Conservation (phyloP, 257 asterid genomes). For the Scutellaria galericulata region DNA sequence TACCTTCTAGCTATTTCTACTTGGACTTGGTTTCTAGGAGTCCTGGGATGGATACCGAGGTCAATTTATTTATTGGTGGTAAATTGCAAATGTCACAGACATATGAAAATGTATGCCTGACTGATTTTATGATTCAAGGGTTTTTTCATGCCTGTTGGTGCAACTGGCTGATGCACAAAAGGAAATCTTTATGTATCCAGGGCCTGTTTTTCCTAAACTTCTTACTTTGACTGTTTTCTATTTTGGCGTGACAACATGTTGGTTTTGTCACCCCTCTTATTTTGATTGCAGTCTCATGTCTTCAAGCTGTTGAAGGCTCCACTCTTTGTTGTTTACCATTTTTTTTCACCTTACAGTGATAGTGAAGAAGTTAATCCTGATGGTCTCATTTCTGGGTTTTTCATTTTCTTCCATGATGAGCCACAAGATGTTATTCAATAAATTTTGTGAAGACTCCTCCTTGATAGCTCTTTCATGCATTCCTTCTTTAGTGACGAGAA, state of each 20-base stretch:
- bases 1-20: not conserved
- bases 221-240: conserved; percentile 10
- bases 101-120: not conserved
- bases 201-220: not conserved
- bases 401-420: conserved; percentile 19
- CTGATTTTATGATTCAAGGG: conserved; percentile 5
- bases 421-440: not conserved
- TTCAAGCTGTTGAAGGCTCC: conserved; percentile 19
- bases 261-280: conserved; percentile 4
- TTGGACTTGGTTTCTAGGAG: conserved; percentile 17
- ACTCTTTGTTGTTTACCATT: not conserved
- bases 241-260: conserved; percentile 12
- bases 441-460: conserved; percentile 20
- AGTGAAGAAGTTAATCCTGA: conserved; percentile 14
- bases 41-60: conserved; percentile 8
- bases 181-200: not conserved
- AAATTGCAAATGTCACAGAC: conserved; percentile 27
- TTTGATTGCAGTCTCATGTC: conserved; percentile 2
- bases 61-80: conserved; percentile 8
- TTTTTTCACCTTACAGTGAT: not conserved
- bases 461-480: conserved; percentile 14
- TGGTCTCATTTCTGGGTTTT: conserved; percentile 9
- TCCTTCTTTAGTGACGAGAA: conserved; percentile 7
- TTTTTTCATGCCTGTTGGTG: conserved; percentile 15
- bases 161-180: conserved; percentile 6